Conservation (phyloP, 805 yeast genomes). For the Lipomyces starkeyi region DNA sequence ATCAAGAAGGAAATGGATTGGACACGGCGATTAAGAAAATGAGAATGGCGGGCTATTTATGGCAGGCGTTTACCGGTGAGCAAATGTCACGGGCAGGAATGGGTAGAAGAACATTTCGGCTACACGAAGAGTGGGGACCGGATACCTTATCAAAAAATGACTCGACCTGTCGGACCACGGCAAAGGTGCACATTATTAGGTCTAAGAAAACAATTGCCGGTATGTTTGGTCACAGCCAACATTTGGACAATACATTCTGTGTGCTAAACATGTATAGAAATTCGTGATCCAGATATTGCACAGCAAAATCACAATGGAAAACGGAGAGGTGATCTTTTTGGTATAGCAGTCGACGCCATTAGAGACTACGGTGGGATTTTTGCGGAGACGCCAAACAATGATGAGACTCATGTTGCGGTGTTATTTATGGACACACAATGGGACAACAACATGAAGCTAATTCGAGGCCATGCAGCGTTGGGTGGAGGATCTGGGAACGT, state of each 20-base stretch:
- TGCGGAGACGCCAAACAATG: constrained; percentile 39
- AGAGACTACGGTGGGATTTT: constrained; percentile 62
- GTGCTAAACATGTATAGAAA: constrained; percentile 48
- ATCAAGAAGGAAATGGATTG: constrained; percentile 66
- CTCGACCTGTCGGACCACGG: constrained; percentile 56
- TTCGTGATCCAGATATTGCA: constrained; percentile 79
- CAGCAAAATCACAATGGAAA: constrained; percentile 82
- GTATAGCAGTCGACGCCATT: constrained; percentile 79
- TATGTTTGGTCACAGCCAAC: neutral
- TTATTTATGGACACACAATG: constrained; percentile 84
- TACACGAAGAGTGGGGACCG: constrained; percentile 65
- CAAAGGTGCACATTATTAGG: constrained; percentile 79
- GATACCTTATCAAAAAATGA: constrained; percentile 62
- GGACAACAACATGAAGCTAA: constrained; percentile 63
- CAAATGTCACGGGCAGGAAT: constrained; percentile 82
- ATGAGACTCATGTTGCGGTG: constrained; percentile 79
- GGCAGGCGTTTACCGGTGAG: constrained; percentile 91
- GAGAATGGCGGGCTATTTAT: constrained; percentile 80
- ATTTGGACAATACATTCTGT: neutral
- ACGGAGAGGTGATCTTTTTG: constrained; percentile 76
- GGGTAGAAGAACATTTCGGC: constrained; percentile 77
- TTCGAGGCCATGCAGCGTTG: constrained; percentile 88
- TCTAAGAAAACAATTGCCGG: constrained; percentile 64
- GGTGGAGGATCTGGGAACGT: constrained; percentile 83
- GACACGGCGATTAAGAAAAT: constrained; percentile 75